Evolutionary conservation across 371 early-diverging fungal species (phyloP).

Genomic region (Mucor lusitanicus): DNA sequence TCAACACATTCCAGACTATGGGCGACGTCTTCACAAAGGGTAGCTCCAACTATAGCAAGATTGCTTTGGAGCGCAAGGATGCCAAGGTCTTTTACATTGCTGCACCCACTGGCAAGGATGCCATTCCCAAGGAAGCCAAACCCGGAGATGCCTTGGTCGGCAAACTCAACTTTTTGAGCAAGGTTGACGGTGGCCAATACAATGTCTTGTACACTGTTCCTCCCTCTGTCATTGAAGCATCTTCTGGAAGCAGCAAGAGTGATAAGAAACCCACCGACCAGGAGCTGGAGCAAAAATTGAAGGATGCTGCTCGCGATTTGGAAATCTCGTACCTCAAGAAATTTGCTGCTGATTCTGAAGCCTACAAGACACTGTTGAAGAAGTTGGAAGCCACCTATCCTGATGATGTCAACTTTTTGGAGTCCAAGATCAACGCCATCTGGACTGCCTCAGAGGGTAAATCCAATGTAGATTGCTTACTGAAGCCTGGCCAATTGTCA

Average conservation of each 20-base stretch:
- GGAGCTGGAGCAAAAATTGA: conserved; percentile 57
- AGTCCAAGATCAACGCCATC: conserved; percentile 57
- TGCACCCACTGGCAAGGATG: conserved; percentile 35
- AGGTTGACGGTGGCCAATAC: conserved; percentile 66
- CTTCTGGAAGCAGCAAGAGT: conserved; percentile 14
- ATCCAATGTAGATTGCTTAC: conserved; percentile 19
- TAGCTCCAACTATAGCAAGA: conserved; percentile 46
- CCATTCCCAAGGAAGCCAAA: conserved; percentile 74
- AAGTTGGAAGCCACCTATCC: conserved; percentile 61
- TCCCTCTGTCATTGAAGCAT: conserved; percentile 30
- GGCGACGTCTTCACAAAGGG: conserved; percentile 55
- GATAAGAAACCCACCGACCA: conserved; percentile 51
- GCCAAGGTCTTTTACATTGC: conserved; percentile 41
- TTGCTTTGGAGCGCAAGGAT: conserved; percentile 38
- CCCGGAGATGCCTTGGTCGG: conserved; percentile 83
- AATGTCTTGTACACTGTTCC: conserved; percentile 63
- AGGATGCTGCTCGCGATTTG: conserved; percentile 75
- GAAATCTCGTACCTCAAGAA: conserved; percentile 84
- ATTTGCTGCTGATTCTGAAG: conserved; percentile 56
- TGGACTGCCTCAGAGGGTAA: conserved; percentile 58
- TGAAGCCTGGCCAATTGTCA: conserved; percentile 34
- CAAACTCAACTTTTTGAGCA: conserved; percentile 54
- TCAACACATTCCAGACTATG: conserved; percentile 57
- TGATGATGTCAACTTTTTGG: conserved; percentile 54
- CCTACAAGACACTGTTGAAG: conserved; percentile 57